Percentiles rank a stretch among this genome's conserved stretches.
Conservation (phyloP, 352 stramenopile genomes). For the Phytophthora pini region DNA sequence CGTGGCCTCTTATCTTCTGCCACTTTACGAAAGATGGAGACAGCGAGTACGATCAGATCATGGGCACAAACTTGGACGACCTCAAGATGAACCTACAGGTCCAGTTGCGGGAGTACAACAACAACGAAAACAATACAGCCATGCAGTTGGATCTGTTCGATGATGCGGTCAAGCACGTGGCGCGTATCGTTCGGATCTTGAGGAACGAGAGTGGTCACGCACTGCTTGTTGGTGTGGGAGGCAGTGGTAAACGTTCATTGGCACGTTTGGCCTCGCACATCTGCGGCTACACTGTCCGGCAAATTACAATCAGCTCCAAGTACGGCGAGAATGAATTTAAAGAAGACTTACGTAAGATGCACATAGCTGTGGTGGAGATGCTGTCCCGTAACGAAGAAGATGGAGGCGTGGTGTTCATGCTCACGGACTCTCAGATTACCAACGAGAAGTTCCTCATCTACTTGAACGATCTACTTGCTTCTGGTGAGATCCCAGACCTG, state of each 20-base stretch:
- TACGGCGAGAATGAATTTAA: slow-evolving; percentile 97
- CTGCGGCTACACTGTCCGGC: slow-evolving; percentile 90
- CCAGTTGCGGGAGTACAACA: slow-evolving; percentile 95
- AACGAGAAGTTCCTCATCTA: slow-evolving; percentile 98
- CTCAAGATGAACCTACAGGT: slow-evolving; percentile 91
- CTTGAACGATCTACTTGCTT: slow-evolving; percentile 95
- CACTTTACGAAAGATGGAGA: slow-evolving; percentile 96
- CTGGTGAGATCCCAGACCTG: slow-evolving; percentile 94
- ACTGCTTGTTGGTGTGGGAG: slow-evolving; percentile 94
- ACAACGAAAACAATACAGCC: slow-evolving; percentile 95
- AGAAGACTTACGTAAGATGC: slow-evolving; percentile 96
- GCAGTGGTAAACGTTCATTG: slow-evolving; percentile 94
- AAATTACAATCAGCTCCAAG: slow-evolving; percentile 95
- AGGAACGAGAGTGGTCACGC: slow-evolving; percentile 91
- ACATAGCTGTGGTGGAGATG: slow-evolving; percentile 94
- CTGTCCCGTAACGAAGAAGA: slow-evolving; percentile 84
- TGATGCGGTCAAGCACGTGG: slow-evolving; percentile 96
- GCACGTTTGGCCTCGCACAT: slow-evolving; percentile 94
- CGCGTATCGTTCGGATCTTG: slow-evolving; percentile 95
- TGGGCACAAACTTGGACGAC: slow-evolving; percentile 87
- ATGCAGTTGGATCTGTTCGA: slow-evolving; percentile 98
- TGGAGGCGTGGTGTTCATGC: slow-evolving; percentile 93
- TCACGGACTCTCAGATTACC: slow-evolving; percentile 96
- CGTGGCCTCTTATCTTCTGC: slow-evolving; percentile 96
- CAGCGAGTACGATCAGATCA: slow-evolving; percentile 94